A percentile compares a stretch with the other conserved stretches of the same genome.
phyloP scores from a whole-genome alignment of 441 rosid species.

The Adansonia rubrostipa region DNA sequence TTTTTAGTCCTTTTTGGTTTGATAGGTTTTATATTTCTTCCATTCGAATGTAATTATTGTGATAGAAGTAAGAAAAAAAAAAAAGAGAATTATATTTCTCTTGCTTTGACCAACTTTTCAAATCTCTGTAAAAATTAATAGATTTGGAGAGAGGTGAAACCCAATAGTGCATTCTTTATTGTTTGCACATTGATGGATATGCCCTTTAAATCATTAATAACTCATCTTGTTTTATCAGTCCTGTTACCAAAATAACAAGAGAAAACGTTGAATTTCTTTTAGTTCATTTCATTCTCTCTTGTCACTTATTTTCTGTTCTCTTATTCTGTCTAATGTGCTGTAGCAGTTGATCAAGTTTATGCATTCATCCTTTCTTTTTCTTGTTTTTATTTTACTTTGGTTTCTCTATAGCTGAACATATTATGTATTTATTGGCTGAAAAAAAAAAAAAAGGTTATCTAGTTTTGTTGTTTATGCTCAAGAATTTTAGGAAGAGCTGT shows the following conservation, averaged over 20 bases:
- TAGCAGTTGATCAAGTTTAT: not conserved
- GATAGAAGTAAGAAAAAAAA: no score
- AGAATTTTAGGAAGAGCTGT: constrained; percentile 3
- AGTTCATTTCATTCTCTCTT: not conserved
- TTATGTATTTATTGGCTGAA: no score
- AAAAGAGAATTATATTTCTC: no score
- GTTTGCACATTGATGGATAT: not conserved
- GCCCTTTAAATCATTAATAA: not conserved
- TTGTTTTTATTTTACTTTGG: not conserved
- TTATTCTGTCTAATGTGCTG: not conserved
- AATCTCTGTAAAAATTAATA: no score
- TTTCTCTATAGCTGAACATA: not conserved
- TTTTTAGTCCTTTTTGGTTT: not conserved
- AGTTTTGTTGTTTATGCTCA: not conserved
- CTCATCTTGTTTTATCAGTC: not conserved
- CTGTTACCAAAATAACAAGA: not conserved
- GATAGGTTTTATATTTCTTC: not conserved
- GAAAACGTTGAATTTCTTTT: not conserved
- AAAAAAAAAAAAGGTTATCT: no score
- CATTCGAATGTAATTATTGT: no score
- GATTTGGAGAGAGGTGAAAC: no score
- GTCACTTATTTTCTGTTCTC: not conserved
- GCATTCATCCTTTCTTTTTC: not conserved
- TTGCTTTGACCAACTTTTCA: no score
- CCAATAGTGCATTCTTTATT: no score